These are phyloP conservation scores for Bocquillonia castaneifolia DNA, from an alignment of 441 rosid species.

Conservation along the genomic window DNA sequence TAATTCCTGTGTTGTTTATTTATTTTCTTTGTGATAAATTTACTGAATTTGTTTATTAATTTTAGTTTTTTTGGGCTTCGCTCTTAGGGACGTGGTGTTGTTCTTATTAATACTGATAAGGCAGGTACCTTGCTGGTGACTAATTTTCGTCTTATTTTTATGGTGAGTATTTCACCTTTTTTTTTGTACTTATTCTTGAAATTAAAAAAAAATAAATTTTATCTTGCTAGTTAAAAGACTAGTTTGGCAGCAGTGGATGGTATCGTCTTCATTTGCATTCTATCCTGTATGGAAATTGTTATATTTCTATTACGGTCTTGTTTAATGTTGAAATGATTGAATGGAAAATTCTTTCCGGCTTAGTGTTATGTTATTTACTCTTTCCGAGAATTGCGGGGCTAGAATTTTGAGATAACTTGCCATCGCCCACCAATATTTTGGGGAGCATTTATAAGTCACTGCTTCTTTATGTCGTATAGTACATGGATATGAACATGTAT, in stretches of 20 bases:
- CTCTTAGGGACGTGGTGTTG: conserved; percentile 73
- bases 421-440: not conserved
- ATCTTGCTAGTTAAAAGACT: not conserved
- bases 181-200: not conserved
- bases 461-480: not conserved
- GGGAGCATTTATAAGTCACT: no score
- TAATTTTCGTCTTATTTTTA: conserved; percentile 81
- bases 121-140: conserved; percentile 85
- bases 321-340: not conserved
- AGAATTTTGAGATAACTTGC: not conserved
- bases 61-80: conserved; percentile 10
- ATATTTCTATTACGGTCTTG: not conserved
- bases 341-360: not conserved
- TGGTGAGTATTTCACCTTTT: conserved; percentile 47
- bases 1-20: not conserved
- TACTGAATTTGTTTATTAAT: not conserved
- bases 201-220: not conserved
- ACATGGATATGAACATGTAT: not conserved
- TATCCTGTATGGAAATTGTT: not conserved
- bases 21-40: not conserved
- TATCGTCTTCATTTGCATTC: not conserved
- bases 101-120: conserved; percentile 73
- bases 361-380: not conserved
- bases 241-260: not conserved
- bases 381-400: not conserved